Base-by-base conservation (phyloP, 208 protist species). In the Strigomonas culicis region DNA sequence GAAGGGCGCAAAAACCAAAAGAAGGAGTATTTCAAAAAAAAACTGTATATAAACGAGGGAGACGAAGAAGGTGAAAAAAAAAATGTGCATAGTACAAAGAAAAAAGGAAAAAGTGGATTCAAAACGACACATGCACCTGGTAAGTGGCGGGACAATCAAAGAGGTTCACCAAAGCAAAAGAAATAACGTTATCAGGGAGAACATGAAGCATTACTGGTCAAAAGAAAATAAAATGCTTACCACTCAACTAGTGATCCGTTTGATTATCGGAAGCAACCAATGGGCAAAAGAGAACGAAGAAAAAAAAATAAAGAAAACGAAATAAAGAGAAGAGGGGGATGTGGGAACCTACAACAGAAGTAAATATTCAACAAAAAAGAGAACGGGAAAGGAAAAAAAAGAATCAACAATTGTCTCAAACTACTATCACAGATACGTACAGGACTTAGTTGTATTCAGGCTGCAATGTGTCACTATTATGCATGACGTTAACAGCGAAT, bases 401-500 rank as follows among this genome's bases (percentile, higher is more conserved):
- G 59, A 67, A 39, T 19, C 3, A 61, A 21, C 15, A 17, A 2
- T 30, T 7, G 39, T 56, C 7, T 24, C 10, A 3, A 31, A 21
- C 43, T 25, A 10, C 32, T 24, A 25, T 59, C 53, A 59, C 43
- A n/a, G 8, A 10, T 15, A 36, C 31, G 32, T 44, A 25, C 53
- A 59, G 27, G 32, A 41, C 6, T 44, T 59, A 31, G 53, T n/a
- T 25, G 53, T 59, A 44, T 7, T n/a, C 31, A n/a, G 43, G 31
- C 51, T 68, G 70, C 4, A 68, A 64, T 2, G 72, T 47, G 2
- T 39, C 41, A 25, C 44, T 70, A 44, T 68, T 59, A 25, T 68
- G 69, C 24, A 80, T 71, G 65, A 86, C 79, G 52, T 82, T 74
- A 63, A 85, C 78, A 13, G 70, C 66, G 61, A 86, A 82, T 27